Evolutionary conservation across 202 grass and related monocot species (phyloP).

Genomic region (Zizania palustris): DNA sequence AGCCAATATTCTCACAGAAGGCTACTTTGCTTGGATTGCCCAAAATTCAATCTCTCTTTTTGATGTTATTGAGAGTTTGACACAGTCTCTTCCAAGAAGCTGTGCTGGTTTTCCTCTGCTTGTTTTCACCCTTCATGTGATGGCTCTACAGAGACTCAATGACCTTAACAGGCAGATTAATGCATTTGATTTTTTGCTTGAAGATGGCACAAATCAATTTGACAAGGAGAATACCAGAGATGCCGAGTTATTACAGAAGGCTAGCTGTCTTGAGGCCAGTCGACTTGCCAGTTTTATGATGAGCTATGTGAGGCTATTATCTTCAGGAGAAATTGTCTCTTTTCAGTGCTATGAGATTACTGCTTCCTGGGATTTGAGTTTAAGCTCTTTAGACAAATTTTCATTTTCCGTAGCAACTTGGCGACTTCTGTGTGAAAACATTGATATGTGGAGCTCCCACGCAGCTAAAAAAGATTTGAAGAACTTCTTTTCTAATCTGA

Average conservation of each 20-base stretch:
- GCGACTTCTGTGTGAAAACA: constrained; percentile 79
- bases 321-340: constrained; percentile 43
- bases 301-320: constrained; percentile 51
- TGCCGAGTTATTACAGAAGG: constrained; percentile 44
- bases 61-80: constrained; percentile 61
- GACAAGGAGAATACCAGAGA: constrained; percentile 44
- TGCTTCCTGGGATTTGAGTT: constrained; percentile 58
- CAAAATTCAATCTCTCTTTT: constrained; percentile 60
- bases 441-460: constrained; percentile 86
- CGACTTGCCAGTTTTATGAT: constrained; percentile 71
- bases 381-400: constrained; percentile 66
- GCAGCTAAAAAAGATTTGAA: constrained; percentile 75
- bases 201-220: constrained; percentile 37
- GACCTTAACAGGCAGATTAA: constrained; percentile 88
- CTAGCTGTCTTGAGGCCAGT: constrained; percentile 61
- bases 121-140: constrained; percentile 63
- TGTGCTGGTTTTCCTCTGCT: constrained; percentile 48
- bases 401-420: constrained; percentile 75
- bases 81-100: constrained; percentile 53
- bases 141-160: constrained; percentile 77
- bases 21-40: constrained; percentile 89
- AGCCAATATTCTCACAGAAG: constrained; percentile 50
- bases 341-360: constrained; percentile 35
- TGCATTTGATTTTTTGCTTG: constrained; percentile 69
- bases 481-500: constrained; percentile 76